Conservation (phyloP, 2,329 filamentous ascomycete genomes). For the Cladosporium austrohemisphaericum region DNA sequence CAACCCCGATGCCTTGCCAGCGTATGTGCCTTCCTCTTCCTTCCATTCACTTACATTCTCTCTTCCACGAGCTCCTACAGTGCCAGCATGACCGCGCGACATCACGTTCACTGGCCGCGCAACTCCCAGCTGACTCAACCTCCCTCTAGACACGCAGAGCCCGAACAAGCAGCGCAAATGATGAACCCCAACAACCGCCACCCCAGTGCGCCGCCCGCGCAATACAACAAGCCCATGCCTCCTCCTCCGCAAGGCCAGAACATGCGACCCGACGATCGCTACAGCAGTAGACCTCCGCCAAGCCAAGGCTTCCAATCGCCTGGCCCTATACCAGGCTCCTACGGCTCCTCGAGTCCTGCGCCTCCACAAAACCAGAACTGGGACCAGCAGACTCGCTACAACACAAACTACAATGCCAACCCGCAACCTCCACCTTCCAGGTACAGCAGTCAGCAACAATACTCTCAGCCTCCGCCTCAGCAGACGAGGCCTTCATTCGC, state of each 20-base stretch:
- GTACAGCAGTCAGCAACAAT: constrained; percentile 33
- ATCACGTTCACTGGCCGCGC: constrained; percentile 11
- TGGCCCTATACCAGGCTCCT: constrained; percentile 37
- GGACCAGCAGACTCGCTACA: constrained; percentile 15
- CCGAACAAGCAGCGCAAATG: constrained; percentile 54
- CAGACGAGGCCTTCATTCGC: constrained; percentile 27
- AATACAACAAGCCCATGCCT: constrained; percentile 42
- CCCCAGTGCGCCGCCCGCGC: constrained; percentile 23
- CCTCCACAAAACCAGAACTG: constrained; percentile 21
- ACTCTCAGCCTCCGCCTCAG: constrained; percentile 24
- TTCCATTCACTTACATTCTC: constrained; percentile 8
- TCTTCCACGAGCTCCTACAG: not conserved
- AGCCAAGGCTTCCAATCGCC: constrained; percentile 27
- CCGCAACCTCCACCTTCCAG: constrained; percentile 27
- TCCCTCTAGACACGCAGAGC: constrained; percentile 64
- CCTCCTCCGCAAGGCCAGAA: constrained; percentile 34
- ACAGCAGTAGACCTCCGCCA: constrained; percentile 29
- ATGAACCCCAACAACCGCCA: constrained; percentile 27
- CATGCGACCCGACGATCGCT: constrained; percentile 35
- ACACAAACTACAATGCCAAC: constrained; percentile 30
- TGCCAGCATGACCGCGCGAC: constrained; percentile 9
- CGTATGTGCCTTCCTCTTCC: constrained; percentile 53
- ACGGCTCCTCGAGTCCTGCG: constrained; percentile 31
- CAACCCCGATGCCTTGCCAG: constrained; percentile 91
- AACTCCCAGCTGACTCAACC: constrained; percentile 21